phyloP scores from a whole-genome alignment of 2,329 filamentous ascomycete species.

The Alternaria ethzedia region DNA sequence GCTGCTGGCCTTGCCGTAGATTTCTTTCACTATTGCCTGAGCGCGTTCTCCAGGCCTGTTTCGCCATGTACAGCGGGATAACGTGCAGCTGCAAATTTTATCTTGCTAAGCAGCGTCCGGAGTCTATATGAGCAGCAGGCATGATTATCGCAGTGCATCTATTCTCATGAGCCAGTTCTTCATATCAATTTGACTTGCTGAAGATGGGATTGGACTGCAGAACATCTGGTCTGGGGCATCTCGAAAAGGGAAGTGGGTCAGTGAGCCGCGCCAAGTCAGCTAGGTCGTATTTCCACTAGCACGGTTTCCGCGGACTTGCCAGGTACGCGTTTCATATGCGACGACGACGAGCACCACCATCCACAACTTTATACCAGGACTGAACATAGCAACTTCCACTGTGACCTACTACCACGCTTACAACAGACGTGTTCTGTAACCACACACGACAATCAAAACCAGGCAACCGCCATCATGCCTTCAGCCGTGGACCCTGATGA shows the following conservation, averaged over 20 bases:
- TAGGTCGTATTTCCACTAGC: conserved; percentile 4
- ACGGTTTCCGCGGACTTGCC: conserved; percentile 11
- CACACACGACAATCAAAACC: background rate
- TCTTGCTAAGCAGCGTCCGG: background rate
- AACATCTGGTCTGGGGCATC: conserved; percentile 1
- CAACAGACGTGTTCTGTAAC: background rate
- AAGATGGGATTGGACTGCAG: background rate
- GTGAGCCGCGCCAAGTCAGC: background rate
- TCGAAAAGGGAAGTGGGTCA: conserved; percentile 26
- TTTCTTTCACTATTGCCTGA: background rate
- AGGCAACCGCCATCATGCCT: conserved; percentile 35
- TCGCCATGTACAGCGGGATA: background rate
- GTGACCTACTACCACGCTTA: background rate
- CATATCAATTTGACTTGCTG: background rate
- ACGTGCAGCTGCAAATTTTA: background rate
- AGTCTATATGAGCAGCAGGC: background rate
- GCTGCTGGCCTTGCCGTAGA: background rate
- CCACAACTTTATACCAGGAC: conserved; percentile 11
- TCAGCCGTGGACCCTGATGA: conserved; percentile 53
- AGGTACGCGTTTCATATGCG: conserved; percentile 27
- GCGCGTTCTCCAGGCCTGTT: background rate
- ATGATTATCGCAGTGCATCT: background rate
- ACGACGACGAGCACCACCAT: conserved; percentile 8
- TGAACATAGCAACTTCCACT: background rate
- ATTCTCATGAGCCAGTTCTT: rapidly evolving